These are phyloP conservation scores for Kodamaea ohmeri DNA, from an alignment of 1,139 yeast genomes.

Conservation along the genomic window DNA sequence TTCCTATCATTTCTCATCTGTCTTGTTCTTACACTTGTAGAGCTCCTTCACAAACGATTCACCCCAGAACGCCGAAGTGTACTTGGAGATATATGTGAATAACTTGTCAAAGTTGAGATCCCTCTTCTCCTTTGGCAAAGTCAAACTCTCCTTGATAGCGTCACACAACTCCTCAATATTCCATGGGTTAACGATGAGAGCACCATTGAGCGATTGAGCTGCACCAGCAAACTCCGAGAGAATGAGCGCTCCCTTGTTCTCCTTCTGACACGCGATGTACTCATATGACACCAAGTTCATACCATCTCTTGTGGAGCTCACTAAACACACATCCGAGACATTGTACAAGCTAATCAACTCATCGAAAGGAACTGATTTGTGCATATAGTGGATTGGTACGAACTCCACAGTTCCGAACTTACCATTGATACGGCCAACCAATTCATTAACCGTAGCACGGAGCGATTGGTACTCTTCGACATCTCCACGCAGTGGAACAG, in stretches of 20 bases:
- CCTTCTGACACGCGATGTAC: conserved; percentile 92
- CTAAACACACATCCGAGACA: conserved; percentile 85
- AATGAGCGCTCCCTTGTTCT: conserved; percentile 80
- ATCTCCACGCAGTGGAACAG: conserved; percentile 96
- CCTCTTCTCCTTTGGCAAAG: conserved; percentile 78
- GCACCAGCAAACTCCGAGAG: conserved; percentile 97
- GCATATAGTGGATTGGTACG: conserved; percentile 96
- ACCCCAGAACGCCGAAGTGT: conserved; percentile 96
- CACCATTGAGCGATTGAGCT: conserved; percentile 95
- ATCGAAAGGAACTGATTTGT: conserved; percentile 84
- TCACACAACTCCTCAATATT: conserved; percentile 90
- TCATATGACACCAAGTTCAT: conserved; percentile 97
- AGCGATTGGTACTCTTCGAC: conserved; percentile 96
- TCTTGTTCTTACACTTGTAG: conserved; percentile 33
- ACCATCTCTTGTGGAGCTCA: conserved; percentile 94
- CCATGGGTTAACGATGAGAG: conserved; percentile 95
- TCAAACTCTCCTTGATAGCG: conserved; percentile 82
- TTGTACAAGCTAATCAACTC: conserved; percentile 88
- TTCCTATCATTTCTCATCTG: neutral
- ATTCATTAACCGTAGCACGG: conserved; percentile 90
- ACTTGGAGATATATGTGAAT: conserved; percentile 83
- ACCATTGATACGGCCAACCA: conserved; percentile 96
- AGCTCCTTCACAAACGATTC: conserved; percentile 91
- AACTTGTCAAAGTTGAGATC: conserved; percentile 75
- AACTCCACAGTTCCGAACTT: conserved; percentile 95